Evolutionary conservation across 2,329 filamentous ascomycete genomes (phyloP).

Genomic region (Teratosphaeriaceae sp.): DNA sequence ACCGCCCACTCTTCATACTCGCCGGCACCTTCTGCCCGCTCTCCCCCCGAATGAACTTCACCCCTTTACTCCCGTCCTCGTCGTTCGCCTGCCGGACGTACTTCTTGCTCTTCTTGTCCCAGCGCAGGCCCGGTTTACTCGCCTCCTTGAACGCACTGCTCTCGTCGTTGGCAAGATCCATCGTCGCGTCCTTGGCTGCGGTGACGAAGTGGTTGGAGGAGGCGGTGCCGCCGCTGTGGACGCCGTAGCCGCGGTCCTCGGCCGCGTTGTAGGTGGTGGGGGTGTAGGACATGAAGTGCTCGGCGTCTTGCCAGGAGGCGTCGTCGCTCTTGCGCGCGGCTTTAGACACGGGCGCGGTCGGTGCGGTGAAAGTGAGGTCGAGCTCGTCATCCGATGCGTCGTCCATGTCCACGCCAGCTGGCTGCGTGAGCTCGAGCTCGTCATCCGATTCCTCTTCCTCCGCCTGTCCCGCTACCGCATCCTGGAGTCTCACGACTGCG

Average conservation of each 20-base stretch:
- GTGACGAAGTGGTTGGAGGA: slow-evolving; percentile 73
- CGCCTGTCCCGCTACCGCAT: slow-evolving; percentile 32
- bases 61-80: slow-evolving; percentile 75
- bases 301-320: slow-evolving; percentile 67
- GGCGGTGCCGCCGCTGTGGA: slow-evolving; percentile 67
- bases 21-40: slow-evolving; percentile 94
- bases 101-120: slow-evolving; percentile 96
- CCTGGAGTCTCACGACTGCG: slow-evolving; percentile 27
- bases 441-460: slow-evolving; percentile 35
- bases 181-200: slow-evolving; percentile 76
- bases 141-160: slow-evolving; percentile 73
- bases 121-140: slow-evolving; percentile 66
- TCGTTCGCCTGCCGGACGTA: slow-evolving; percentile 91
- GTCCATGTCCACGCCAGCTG: slow-evolving; percentile 30
- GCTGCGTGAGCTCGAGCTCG: slow-evolving; percentile 30
- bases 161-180: slow-evolving; percentile 92
- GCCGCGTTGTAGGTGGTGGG: slow-evolving; percentile 73
- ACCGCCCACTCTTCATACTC: slow-evolving; percentile 85
- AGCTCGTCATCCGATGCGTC: slow-evolving; percentile 48
- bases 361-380: slow-evolving; percentile 44
- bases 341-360: slow-evolving; percentile 1
- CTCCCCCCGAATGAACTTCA: slow-evolving; percentile 73
- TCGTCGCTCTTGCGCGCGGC: slow-evolving; percentile 17
- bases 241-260: slow-evolving; percentile 89
- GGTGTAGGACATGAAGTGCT: slow-evolving; percentile 95